Evolutionary conservation across 148 eudicot genomes (phyloP).

Genomic region (Amaranthus hypochondriacus): DNA sequence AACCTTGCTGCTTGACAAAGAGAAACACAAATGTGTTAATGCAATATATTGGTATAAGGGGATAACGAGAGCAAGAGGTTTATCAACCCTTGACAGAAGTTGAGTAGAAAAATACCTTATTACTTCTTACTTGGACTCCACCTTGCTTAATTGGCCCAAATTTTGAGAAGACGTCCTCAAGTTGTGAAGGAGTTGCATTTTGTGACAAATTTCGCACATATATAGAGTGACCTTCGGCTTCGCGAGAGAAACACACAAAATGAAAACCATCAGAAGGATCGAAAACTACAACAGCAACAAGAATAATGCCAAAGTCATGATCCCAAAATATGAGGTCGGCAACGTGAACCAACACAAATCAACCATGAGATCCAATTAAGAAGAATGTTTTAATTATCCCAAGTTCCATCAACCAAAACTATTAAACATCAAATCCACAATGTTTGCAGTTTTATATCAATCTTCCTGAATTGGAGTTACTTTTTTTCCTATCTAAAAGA

Average conservation of each 20-base stretch:
- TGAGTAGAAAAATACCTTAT: slow-evolving; percentile 40
- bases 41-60: slow-evolving; percentile 1
- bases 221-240: slow-evolving; percentile 60
- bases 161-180: slow-evolving; percentile 55
- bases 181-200: slow-evolving; percentile 43
- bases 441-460: too few relatives aligned
- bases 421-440: too few relatives aligned
- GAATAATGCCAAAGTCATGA: too few relatives aligned
- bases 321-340: too few relatives aligned
- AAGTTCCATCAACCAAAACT: too few relatives aligned
- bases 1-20: slow-evolving; percentile 50
- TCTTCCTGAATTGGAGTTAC: too few relatives aligned
- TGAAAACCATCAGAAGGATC: slow-evolving; percentile 11
- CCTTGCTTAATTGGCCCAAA: slow-evolving; percentile 68
- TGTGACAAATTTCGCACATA: slow-evolving; percentile 62
- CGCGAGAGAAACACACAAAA: slow-evolving; percentile 10
- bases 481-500: too few relatives aligned
- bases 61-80: background rate
- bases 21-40: slow-evolving; percentile 7
- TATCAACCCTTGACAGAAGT: background rate
- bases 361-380: background rate
- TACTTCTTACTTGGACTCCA: slow-evolving; percentile 78
- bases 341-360: background rate
- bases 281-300: background rate
- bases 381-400: too few relatives aligned